These are phyloP conservation scores for Leucocoprinus leucothites DNA, from an alignment of 768 basidiomycete genomes.

Conservation along the genomic window DNA sequence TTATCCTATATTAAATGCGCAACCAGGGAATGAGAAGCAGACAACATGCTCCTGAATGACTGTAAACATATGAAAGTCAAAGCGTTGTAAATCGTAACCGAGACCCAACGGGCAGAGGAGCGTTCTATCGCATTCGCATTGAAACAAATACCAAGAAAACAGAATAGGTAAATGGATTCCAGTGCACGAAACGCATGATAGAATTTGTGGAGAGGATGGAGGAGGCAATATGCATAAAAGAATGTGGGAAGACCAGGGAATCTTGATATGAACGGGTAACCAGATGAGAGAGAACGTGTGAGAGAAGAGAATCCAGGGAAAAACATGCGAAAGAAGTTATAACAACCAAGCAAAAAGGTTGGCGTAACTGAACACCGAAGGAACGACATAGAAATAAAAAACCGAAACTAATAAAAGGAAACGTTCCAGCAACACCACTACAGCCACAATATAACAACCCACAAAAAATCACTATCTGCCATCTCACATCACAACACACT, in stretches of 20 bases:
- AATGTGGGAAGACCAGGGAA: not conserved
- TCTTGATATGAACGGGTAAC: not conserved
- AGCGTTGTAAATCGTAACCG: too few species aligned
- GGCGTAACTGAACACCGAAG: not conserved
- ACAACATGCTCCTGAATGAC: too few species aligned
- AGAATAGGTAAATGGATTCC: not conserved
- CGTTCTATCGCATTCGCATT: not conserved
- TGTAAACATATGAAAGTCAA: too few species aligned
- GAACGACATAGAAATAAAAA: not conserved
- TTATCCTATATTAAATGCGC: too few species aligned
- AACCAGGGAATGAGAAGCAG: too few species aligned
- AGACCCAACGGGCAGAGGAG: too few species aligned
- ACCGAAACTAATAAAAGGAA: not conserved
- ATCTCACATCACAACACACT: constrained; percentile 80
- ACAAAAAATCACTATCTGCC: not conserved
- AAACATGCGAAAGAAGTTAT: not conserved
- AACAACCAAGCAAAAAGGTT: not conserved
- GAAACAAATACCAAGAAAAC: not conserved
- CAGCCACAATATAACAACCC: not conserved
- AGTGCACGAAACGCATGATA: not conserved
- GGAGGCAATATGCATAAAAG: too few species aligned
- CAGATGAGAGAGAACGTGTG: not conserved
- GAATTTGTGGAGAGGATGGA: too few species aligned
- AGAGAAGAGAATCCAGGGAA: not conserved
- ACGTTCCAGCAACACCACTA: too few species aligned